A percentile compares a stretch with the other conserved stretches of the same genome.
Evolutionary conservation across 768 basidiomycete genomes (phyloP).

Genomic region (Hysterangium stoloniferum): DNA sequence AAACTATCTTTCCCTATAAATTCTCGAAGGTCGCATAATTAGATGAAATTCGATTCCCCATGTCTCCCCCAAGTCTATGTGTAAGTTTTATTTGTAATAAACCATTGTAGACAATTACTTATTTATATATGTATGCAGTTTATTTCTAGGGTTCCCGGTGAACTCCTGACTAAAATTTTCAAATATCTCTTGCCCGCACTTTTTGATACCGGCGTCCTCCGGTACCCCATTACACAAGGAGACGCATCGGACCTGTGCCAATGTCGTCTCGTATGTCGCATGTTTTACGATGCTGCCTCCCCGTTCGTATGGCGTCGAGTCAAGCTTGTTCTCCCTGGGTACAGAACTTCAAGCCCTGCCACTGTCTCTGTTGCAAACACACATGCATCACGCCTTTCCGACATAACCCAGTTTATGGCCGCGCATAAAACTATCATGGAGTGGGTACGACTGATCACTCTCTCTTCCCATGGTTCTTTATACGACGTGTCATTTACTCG

Average conservation of each 20-base stretch:
- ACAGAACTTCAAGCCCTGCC: neutral
- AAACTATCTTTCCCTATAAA: too few relatives aligned
- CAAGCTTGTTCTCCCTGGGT: neutral
- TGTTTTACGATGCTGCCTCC: neutral
- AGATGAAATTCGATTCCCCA: neutral
- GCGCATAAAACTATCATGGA: neutral
- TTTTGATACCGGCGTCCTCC: neutral
- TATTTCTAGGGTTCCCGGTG: conserved; percentile 1
- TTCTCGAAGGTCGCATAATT: neutral
- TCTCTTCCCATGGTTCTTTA: neutral
- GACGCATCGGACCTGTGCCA: conserved; percentile 1
- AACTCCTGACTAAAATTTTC: conserved; percentile 5
- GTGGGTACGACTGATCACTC: neutral
- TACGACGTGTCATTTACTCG: neutral
- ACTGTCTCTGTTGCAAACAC: neutral
- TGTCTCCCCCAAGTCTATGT: neutral
- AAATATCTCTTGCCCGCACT: neutral
- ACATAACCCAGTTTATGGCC: neutral
- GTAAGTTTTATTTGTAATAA: neutral
- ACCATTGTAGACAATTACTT: too few relatives aligned
- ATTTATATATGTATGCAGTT: neutral
- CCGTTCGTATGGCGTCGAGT: conserved; percentile 1
- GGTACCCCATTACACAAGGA: neutral
- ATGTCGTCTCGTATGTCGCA: conserved; percentile 3
- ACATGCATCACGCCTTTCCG: neutral